Conservation (phyloP, 2,329 filamentous ascomycete species). For the Aspergillus pseudotamarii region DNA sequence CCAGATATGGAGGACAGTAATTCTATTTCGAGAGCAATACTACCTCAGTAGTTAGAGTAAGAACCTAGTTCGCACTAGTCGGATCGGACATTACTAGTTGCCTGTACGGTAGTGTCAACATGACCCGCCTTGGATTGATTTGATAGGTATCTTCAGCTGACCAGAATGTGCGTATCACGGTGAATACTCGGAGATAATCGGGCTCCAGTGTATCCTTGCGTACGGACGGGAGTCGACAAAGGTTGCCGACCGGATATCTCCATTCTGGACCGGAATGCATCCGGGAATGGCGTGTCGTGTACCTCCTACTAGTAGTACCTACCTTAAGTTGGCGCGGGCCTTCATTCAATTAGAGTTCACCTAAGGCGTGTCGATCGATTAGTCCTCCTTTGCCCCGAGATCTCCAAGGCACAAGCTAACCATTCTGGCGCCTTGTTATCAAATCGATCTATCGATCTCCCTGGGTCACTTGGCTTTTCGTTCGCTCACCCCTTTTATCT, state of each 20-base stretch:
- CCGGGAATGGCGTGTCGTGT: not conserved
- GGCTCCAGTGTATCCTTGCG: not conserved
- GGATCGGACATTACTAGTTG: not conserved
- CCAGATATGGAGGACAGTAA: not conserved
- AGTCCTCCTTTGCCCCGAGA: not conserved
- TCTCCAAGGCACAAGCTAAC: not conserved
- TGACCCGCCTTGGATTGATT: not conserved
- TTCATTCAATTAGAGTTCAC: not conserved
- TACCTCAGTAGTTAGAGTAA: not conserved
- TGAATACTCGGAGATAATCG: not conserved
- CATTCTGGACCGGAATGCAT: not conserved
- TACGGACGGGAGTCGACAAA: no score
- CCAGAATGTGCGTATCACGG: not conserved
- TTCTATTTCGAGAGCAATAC: not conserved
- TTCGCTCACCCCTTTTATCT: no score
- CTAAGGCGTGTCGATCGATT: slow-evolving; percentile 1
- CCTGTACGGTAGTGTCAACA: not conserved
- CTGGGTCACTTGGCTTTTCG: not conserved
- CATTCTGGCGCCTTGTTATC: not conserved
- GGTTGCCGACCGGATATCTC: not conserved
- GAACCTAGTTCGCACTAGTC: slow-evolving; percentile 1
- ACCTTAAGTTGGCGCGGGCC: not conserved
- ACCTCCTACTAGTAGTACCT: not conserved
- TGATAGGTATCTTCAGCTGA: slow-evolving; percentile 3
- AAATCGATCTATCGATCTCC: not conserved